Conservation (phyloP, 352 stramenopile genomes). For the Globisporangium irregulare region DNA sequence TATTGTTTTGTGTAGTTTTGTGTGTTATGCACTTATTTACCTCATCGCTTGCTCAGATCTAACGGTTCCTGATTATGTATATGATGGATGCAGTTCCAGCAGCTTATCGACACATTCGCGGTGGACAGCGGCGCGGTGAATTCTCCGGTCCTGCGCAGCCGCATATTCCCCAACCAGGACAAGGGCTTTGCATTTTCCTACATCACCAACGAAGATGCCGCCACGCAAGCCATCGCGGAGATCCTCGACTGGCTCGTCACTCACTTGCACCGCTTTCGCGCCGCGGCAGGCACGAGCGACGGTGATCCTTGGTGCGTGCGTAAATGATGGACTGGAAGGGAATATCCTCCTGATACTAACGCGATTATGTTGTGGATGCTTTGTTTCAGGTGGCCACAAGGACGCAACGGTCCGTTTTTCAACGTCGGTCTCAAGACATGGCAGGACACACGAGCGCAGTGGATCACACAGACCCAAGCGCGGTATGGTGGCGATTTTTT, state of each 20-base stretch:
- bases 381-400: slow-evolving; percentile 67
- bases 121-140: slow-evolving; percentile 18
- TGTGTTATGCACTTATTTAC: not conserved
- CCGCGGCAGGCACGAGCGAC: slow-evolving; percentile 74
- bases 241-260: slow-evolving; percentile 83
- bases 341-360: not conserved
- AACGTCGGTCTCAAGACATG: slow-evolving; percentile 77
- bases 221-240: slow-evolving; percentile 81
- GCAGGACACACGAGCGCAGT: slow-evolving; percentile 67
- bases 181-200: slow-evolving; percentile 84
- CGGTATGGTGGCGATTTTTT: slow-evolving; percentile 35
- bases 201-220: slow-evolving; percentile 89
- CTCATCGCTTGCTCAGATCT: not conserved
- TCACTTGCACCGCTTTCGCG: slow-evolving; percentile 81
- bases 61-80: not conserved
- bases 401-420: slow-evolving; percentile 83
- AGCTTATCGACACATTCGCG: slow-evolving; percentile 37
- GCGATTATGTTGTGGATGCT: not conserved
- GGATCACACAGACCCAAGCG: slow-evolving; percentile 67
- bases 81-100: slow-evolving; percentile 37
- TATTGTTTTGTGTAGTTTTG: slow-evolving; percentile 28
- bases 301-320: slow-evolving; percentile 53
- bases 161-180: slow-evolving; percentile 67
- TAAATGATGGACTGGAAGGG: not conserved
- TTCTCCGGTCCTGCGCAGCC: slow-evolving; percentile 27